Conservation (phyloP, 1,284 basidiomycete species). For the Leucoagaricus sp. region DNA sequence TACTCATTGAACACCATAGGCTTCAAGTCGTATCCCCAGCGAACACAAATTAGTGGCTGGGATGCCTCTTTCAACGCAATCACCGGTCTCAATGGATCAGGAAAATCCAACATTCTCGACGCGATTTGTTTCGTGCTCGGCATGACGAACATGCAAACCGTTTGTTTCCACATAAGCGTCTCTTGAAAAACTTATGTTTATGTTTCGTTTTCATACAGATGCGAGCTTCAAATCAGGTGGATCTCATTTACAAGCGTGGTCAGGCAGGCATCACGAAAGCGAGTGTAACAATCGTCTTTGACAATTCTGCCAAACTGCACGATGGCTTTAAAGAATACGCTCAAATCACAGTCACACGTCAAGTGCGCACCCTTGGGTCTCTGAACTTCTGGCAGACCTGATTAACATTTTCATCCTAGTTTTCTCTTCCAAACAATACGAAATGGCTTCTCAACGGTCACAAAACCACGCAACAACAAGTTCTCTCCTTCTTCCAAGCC, state of each 20-base stretch:
- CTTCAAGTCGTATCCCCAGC: slow-evolving; percentile 96
- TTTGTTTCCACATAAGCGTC: not conserved
- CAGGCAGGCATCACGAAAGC: slow-evolving; percentile 98
- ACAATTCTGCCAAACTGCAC: slow-evolving; percentile 94
- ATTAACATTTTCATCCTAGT: slow-evolving; percentile 46
- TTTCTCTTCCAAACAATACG: slow-evolving; percentile 90
- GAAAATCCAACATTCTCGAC: slow-evolving; percentile 97
- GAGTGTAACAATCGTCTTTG: slow-evolving; percentile 98
- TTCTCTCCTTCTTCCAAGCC: slow-evolving; percentile 95
- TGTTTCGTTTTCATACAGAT: slow-evolving; percentile 53
- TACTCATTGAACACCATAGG: slow-evolving; percentile 44
- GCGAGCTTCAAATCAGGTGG: slow-evolving; percentile 94
- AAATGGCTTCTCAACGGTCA: slow-evolving; percentile 98
- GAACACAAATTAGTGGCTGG: slow-evolving; percentile 94
- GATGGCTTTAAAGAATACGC: slow-evolving; percentile 81
- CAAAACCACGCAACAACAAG: slow-evolving; percentile 85
- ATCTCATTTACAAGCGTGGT: slow-evolving; percentile 97
- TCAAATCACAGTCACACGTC: slow-evolving; percentile 96
- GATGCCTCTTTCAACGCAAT: slow-evolving; percentile 97
- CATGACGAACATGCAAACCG: slow-evolving; percentile 90
- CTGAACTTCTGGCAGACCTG: not conserved
- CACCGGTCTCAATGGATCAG: slow-evolving; percentile 92
- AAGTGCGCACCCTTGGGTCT: slow-evolving; percentile 52
- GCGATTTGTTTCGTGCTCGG: slow-evolving; percentile 98
- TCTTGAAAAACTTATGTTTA: not conserved